A percentile compares a stretch with the other conserved stretches of the same genome.
phyloP scores from a whole-genome alignment of 768 basidiomycete genomes.

The Glaciozyma martinii region DNA sequence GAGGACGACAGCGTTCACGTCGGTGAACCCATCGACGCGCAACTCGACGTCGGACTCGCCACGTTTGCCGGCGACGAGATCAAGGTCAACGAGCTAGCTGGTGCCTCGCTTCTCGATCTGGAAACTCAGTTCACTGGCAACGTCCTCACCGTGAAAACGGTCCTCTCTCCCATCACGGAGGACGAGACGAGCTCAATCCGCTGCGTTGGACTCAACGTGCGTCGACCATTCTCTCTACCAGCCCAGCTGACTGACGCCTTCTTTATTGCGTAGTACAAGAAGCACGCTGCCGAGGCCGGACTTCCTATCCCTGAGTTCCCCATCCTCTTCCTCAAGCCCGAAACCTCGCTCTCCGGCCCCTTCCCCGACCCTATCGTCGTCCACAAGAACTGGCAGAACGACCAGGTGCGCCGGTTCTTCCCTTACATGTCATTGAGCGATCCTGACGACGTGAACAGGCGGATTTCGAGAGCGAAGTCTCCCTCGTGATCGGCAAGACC shows the following conservation, averaged over 20 bases:
- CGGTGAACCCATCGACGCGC: conserved; percentile 36
- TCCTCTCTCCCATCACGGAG: conserved; percentile 37
- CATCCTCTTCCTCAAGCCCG: conserved; percentile 40
- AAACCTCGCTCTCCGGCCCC: conserved; percentile 36
- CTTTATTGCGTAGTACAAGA: conserved; percentile 33
- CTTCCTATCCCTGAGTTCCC: conserved; percentile 37
- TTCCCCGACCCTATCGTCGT: conserved; percentile 35
- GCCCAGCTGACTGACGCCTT: not conserved
- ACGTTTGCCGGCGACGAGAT: conserved; percentile 33
- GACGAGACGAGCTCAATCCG: conserved; percentile 39
- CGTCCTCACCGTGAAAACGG: conserved; percentile 29
- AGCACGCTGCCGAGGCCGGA: conserved; percentile 38
- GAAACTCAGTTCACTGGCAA: conserved; percentile 35
- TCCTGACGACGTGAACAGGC: conserved; percentile 10
- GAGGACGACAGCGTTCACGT: conserved; percentile 28
- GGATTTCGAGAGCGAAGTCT: conserved; percentile 40
- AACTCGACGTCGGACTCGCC: conserved; percentile 39
- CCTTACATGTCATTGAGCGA: no score
- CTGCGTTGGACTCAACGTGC: conserved; percentile 40
- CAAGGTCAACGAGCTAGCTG: conserved; percentile 36
- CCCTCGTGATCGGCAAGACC: conserved; percentile 39
- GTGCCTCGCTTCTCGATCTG: conserved; percentile 32
- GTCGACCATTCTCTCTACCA: not conserved
- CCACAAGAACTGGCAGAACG: conserved; percentile 18
- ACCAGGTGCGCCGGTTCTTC: conserved; percentile 12